These are phyloP conservation scores for Chlorella variabilis DNA, from an alignment of 163 green algal species.

Conservation along the genomic window DNA sequence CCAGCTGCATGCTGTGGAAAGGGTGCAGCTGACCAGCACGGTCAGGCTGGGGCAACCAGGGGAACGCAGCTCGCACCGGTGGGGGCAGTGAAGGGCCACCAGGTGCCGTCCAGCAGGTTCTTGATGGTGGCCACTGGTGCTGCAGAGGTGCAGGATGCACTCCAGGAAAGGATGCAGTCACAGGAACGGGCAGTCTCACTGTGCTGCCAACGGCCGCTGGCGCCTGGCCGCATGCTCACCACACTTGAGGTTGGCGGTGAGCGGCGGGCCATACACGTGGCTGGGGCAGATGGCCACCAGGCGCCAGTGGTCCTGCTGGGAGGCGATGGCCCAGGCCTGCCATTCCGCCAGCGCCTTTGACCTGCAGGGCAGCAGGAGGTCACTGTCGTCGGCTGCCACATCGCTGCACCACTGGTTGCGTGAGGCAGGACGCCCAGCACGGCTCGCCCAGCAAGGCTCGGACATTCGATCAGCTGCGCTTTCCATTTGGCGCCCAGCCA, in stretches of 20 bases:
- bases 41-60: too few species aligned
- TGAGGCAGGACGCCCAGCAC: too few species aligned
- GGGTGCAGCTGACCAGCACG: too few species aligned
- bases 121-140: not conserved
- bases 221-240: not conserved
- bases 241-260: constrained; percentile 25
- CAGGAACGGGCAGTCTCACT: not conserved
- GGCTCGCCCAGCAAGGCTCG: not conserved
- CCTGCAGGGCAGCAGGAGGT: not conserved
- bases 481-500: not conserved
- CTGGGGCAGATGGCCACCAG: constrained; percentile 59
- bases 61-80: too few species aligned
- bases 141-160: not conserved
- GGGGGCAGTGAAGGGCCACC: constrained; percentile 27
- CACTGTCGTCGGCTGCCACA: too few species aligned
- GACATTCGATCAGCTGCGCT: too few species aligned
- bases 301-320: constrained; percentile 44
- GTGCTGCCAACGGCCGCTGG: too few species aligned
- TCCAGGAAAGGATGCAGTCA: not conserved
- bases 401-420: too few species aligned
- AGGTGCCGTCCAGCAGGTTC: constrained; percentile 26
- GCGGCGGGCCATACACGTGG: constrained; percentile 53
- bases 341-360: constrained; percentile 9
- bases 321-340: constrained; percentile 26
- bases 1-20: not conserved